Evolutionary conservation across 148 eudicot genomes (phyloP).

Genomic region (Drosera capensis): DNA sequence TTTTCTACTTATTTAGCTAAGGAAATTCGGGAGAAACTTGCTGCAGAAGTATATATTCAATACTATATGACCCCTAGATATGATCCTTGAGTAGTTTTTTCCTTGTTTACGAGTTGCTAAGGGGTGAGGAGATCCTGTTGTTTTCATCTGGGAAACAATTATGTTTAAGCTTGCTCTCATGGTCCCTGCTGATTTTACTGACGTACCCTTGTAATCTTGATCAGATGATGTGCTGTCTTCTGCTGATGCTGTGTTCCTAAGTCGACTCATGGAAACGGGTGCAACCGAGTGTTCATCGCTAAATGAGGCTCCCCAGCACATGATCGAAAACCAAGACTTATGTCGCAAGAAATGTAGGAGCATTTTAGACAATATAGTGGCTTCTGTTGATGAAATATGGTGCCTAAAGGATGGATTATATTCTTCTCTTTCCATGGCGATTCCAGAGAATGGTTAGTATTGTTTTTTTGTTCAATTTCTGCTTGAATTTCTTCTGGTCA

Average conservation of each 20-base stretch:
- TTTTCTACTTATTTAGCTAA: too few species aligned
- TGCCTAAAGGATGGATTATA: slow-evolving; percentile 38
- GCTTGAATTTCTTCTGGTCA: too few species aligned
- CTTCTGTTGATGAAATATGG: slow-evolving; percentile 42
- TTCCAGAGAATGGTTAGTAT: slow-evolving; percentile 54
- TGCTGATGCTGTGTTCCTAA: slow-evolving; percentile 27
- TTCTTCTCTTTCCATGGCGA: slow-evolving; percentile 23
- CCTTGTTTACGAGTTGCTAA: too few species aligned
- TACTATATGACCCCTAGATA: too few species aligned
- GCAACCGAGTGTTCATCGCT: slow-evolving; percentile 68
- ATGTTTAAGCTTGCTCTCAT: neutral
- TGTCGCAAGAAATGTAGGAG: slow-evolving; percentile 26
- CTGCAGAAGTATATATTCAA: too few species aligned
- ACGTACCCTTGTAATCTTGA: slow-evolving; percentile 7
- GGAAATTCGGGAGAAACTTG: too few species aligned
- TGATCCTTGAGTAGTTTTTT: too few species aligned
- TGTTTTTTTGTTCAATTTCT: slow-evolving; percentile 4
- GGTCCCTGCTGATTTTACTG: slow-evolving; percentile 6
- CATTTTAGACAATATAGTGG: slow-evolving; percentile 32
- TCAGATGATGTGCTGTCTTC: slow-evolving; percentile 37
- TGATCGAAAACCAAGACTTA: slow-evolving; percentile 21
- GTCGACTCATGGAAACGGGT: slow-evolving; percentile 52
- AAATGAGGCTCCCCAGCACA: slow-evolving; percentile 19
- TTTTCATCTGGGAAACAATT: too few species aligned
- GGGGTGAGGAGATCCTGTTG: too few species aligned